Percentiles rank a stretch among this genome's conserved stretches.
Conservation (phyloP, 352 stramenopile species). For the Pythium aquatile region DNA sequence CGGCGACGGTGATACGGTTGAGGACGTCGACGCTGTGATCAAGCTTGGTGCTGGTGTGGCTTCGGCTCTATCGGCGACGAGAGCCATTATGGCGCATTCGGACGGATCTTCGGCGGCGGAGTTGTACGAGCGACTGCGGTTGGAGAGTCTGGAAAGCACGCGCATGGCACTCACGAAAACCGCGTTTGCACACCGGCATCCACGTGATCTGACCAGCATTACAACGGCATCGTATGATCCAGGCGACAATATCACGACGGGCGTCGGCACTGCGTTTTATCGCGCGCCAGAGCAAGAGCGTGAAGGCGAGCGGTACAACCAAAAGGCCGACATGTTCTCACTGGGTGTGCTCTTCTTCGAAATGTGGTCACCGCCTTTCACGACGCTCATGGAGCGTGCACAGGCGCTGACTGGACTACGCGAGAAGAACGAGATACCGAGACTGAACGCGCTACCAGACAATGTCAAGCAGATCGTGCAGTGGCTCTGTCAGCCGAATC, state of each 20-base stretch:
- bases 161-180: constrained; percentile 27
- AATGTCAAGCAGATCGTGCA: constrained; percentile 89
- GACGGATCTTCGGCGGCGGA: constrained; percentile 68
- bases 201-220: constrained; percentile 40
- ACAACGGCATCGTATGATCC: constrained; percentile 59
- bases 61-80: constrained; percentile 8
- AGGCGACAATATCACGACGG: constrained; percentile 85
- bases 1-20: constrained; percentile 2
- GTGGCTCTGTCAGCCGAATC: constrained; percentile 83
- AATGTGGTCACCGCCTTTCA: constrained; percentile 93
- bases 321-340: constrained; percentile 94
- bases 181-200: not conserved
- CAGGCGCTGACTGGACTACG: constrained; percentile 75
- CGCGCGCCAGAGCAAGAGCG: constrained; percentile 93
- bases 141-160: constrained; percentile 71
- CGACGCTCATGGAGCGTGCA: constrained; percentile 88
- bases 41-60: constrained; percentile 1
- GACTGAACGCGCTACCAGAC: constrained; percentile 52
- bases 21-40: constrained; percentile 1
- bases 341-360: constrained; percentile 96
- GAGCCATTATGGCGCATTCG: constrained; percentile 44
- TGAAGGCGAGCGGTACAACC: constrained; percentile 85
- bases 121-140: constrained; percentile 61
- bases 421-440: constrained; percentile 61
- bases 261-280: constrained; percentile 95